A percentile compares a stretch with the other conserved stretches of the same genome.
phyloP scores from a whole-genome alignment of 768 basidiomycete species.

The Pulveroboletus frians region DNA sequence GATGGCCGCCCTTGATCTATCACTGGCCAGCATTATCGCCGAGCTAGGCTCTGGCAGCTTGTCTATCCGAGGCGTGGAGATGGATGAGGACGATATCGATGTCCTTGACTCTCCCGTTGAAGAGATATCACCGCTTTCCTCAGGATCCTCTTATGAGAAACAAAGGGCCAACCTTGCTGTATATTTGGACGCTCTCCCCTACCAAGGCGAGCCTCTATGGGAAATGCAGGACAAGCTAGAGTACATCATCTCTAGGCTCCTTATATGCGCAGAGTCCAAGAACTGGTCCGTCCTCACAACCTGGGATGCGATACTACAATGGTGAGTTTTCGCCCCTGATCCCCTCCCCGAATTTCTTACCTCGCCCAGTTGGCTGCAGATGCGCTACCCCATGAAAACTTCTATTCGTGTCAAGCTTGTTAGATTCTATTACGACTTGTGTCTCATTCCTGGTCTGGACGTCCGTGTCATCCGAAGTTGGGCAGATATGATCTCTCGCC shows the following conservation, averaged over 20 bases:
- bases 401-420: slow-evolving; percentile 68
- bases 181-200: slow-evolving; percentile 66
- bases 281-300: slow-evolving; percentile 70
- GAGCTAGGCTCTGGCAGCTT: slow-evolving; percentile 22
- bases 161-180: slow-evolving; percentile 57
- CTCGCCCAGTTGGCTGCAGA: slow-evolving; percentile 63
- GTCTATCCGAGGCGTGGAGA: slow-evolving; percentile 26
- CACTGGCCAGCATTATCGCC: slow-evolving; percentile 20
- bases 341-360: slow-evolving; percentile 4
- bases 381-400: slow-evolving; percentile 74
- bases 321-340: slow-evolving; percentile 38
- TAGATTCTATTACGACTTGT: slow-evolving; percentile 72
- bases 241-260: slow-evolving; percentile 61
- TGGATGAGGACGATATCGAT: slow-evolving; percentile 58
- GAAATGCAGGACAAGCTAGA: slow-evolving; percentile 70
- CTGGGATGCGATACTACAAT: slow-evolving; percentile 79
- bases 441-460: slow-evolving; percentile 70
- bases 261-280: slow-evolving; percentile 65
- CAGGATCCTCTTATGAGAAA: slow-evolving; percentile 44
- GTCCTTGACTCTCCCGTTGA: slow-evolving; percentile 39
- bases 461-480: slow-evolving; percentile 65
- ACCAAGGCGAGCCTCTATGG: slow-evolving; percentile 63
- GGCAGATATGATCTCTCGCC: slow-evolving; percentile 72
- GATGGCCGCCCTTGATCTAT: slow-evolving; percentile 22
- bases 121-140: slow-evolving; percentile 18